Percentiles rank a stretch among this genome's conserved stretches.
Evolutionary conservation across 768 basidiomycete genomes (phyloP).

Genomic region (Termitomyces sp.): DNA sequence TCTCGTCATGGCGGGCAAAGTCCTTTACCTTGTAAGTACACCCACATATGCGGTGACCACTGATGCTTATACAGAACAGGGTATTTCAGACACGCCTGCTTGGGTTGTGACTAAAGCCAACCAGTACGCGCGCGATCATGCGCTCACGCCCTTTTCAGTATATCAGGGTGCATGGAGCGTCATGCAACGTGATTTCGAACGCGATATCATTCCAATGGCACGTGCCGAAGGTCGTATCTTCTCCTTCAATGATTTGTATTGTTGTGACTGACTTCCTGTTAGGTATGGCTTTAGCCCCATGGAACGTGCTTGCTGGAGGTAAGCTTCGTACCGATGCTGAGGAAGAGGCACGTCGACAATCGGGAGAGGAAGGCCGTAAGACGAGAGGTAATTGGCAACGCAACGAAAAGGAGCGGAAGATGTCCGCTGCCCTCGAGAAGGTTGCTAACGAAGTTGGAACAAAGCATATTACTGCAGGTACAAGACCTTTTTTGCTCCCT

Average conservation of each 20-base stretch:
- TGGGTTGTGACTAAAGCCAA: constrained; percentile 42
- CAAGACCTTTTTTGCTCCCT: not conserved
- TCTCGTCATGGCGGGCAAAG: constrained; percentile 47
- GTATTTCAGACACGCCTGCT: constrained; percentile 33
- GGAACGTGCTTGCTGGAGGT: constrained; percentile 21
- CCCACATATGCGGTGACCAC: not conserved
- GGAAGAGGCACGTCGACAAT: constrained; percentile 16
- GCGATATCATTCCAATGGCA: constrained; percentile 43
- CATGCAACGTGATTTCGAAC: constrained; percentile 37
- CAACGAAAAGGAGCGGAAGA: constrained; percentile 25
- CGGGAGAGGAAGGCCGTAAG: constrained; percentile 22
- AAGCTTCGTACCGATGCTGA: constrained; percentile 48
- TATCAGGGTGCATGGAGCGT: constrained; percentile 43
- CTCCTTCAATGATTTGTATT: not conserved
- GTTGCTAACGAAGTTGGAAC: constrained; percentile 33
- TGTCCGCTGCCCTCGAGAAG: constrained; percentile 30
- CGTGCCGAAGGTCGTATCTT: constrained; percentile 26
- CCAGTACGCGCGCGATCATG: constrained; percentile 40
- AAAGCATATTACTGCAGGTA: constrained; percentile 25
- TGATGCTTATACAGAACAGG: constrained; percentile 12
- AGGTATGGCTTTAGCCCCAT: constrained; percentile 20
- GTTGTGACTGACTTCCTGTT: constrained; percentile 21
- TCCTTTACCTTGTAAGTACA: constrained; percentile 35
- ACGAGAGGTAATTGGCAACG: constrained; percentile 24
- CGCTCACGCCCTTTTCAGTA: constrained; percentile 40